These are phyloP conservation scores for Solanum neorickii DNA, from an alignment of 257 asterid species.

Conservation along the genomic window DNA sequence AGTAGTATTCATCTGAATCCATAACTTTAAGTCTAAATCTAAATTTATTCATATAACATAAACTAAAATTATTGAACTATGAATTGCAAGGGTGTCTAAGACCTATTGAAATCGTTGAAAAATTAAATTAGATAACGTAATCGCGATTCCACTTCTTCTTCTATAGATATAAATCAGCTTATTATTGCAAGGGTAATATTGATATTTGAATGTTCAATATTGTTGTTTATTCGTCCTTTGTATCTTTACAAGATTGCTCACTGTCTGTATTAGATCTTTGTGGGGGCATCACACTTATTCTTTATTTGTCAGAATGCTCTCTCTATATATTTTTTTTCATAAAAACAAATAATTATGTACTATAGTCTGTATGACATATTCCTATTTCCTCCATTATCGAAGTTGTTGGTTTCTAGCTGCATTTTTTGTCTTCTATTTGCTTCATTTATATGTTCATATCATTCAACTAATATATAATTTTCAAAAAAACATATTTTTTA, in stretches of 20 bases:
- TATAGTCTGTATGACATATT: neutral
- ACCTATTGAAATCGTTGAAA: no score
- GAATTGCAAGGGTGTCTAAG: no score
- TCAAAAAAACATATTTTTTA: neutral
- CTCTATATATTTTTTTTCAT: neutral
- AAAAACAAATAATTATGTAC: neutral
- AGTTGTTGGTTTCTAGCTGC: neutral
- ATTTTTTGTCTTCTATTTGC: neutral
- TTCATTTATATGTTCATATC: neutral
- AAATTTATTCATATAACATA: neutral
- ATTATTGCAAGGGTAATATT: conserved; percentile 17
- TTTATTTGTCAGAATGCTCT: conserved; percentile 34
- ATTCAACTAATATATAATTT: neutral
- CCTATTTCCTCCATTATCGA: neutral
- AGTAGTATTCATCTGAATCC: neutral
- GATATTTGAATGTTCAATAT: conserved; percentile 18
- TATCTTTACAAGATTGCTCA: conserved; percentile 47
- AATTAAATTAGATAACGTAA: no score
- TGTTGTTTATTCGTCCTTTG: conserved; percentile 27
- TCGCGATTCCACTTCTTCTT: no score
- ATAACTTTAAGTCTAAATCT: neutral
- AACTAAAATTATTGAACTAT: neutral
- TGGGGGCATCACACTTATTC: conserved; percentile 50
- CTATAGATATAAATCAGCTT: neutral
- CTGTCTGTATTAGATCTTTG: conserved; percentile 46